These are phyloP conservation scores for Leccinum disarticulatum DNA, from an alignment of 768 basidiomycete genomes.

Conservation along the genomic window DNA sequence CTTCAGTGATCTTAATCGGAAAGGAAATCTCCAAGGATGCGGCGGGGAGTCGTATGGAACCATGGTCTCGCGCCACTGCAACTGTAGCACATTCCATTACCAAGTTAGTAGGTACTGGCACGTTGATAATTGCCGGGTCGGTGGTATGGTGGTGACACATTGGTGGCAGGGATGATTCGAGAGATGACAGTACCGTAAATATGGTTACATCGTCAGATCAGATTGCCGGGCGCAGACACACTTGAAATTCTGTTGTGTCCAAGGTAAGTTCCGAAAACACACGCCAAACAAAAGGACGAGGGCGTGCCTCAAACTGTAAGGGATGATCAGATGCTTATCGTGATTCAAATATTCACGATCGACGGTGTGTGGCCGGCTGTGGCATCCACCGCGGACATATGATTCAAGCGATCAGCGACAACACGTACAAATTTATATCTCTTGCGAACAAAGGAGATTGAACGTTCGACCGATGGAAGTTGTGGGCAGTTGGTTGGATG, in stretches of 20 bases:
- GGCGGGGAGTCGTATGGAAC: neutral
- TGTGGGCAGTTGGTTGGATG: neutral
- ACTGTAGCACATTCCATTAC: neutral
- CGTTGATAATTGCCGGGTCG: neutral
- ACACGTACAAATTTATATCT: slow-evolving; percentile 38
- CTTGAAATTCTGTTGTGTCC: neutral
- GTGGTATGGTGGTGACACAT: slow-evolving; percentile 1
- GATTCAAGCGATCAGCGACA: neutral
- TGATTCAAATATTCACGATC: slow-evolving; percentile 24
- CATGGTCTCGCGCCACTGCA: neutral
- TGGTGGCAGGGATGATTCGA: slow-evolving; percentile 4
- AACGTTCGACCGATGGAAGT: slow-evolving; percentile 49
- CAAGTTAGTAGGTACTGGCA: neutral
- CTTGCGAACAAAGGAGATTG: slow-evolving; percentile 47
- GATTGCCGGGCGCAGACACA: slow-evolving; percentile 14
- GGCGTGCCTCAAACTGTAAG: slow-evolving; percentile 24
- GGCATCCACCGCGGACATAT: neutral
- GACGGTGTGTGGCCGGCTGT: slow-evolving; percentile 16
- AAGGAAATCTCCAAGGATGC: neutral
- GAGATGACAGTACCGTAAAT: neutral
- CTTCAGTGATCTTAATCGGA: neutral
- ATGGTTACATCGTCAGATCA: slow-evolving; percentile 10
- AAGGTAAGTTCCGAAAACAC: neutral
- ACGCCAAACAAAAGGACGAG: neutral
- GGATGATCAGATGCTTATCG: slow-evolving; percentile 6